phyloP scores from a whole-genome alignment of 139 green algal genomes.

The Chara braunii region DNA sequence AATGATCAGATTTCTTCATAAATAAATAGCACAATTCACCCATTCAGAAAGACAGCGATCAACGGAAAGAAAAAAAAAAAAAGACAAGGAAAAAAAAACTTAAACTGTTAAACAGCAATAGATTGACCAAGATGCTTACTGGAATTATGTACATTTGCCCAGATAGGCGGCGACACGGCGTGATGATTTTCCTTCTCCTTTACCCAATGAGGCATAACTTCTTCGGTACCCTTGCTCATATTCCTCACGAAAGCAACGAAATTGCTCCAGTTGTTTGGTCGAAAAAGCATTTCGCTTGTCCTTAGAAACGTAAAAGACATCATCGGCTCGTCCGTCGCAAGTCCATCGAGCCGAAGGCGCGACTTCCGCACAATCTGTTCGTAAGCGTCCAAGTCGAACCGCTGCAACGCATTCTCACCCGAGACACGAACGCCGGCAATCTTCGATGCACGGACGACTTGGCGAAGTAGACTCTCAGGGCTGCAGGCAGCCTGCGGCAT shows the following conservation, averaged over 20 bases:
- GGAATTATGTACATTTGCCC: too few species aligned
- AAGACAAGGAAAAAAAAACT: too few species aligned
- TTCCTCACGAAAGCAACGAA: conserved; percentile 41
- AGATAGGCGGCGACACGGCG: too few species aligned
- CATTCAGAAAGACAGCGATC: too few species aligned
- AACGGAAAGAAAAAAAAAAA: too few species aligned
- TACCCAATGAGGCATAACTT: too few species aligned
- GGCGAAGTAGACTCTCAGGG: conserved; percentile 66
- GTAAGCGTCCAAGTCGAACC: conserved; percentile 55
- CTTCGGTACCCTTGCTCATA: conserved; percentile 35
- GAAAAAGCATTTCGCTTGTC: conserved; percentile 38
- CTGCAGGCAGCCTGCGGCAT: conserved; percentile 76
- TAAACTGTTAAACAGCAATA: too few species aligned
- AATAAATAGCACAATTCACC: too few species aligned
- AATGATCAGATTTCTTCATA: too few species aligned
- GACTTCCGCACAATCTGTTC: conserved; percentile 37
- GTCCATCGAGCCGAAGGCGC: conserved; percentile 19
- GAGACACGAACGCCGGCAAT: conserved; percentile 65
- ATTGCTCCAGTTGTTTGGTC: conserved; percentile 39
- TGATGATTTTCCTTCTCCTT: too few species aligned
- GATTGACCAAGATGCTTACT: too few species aligned
- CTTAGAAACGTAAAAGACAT: conserved; percentile 45
- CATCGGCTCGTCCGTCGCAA: conserved; percentile 22
- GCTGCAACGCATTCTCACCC: conserved; percentile 93
- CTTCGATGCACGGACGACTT: conserved; percentile 40